These are phyloP conservation scores for Penium margaritaceum DNA, from an alignment of 139 green algal genomes.

Conservation along the genomic window DNA sequence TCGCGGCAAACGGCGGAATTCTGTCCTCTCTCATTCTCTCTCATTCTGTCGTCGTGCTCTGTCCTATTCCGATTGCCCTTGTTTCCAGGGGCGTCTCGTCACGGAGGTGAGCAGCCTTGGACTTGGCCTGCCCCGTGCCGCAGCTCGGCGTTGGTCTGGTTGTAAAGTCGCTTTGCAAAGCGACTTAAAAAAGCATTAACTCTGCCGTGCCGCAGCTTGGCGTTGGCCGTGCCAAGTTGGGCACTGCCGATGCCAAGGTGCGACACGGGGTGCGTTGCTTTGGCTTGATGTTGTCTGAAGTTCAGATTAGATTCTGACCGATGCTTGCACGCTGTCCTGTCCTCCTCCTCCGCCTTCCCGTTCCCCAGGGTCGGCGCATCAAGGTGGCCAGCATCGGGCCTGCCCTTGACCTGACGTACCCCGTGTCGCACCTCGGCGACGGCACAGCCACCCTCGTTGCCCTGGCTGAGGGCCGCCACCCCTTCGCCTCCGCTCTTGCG, in stretches of 20 bases:
- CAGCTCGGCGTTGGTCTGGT: no score
- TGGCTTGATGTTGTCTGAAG: no score
- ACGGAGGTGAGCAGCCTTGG: conserved; percentile 33
- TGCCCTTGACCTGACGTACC: conserved; percentile 84
- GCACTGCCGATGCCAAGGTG: conserved; percentile 65
- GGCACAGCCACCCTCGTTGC: conserved; percentile 59
- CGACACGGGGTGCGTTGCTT: conserved; percentile 74
- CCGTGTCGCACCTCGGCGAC: conserved; percentile 73
- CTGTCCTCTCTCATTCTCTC: no score
- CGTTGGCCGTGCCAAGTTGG: conserved; percentile 37
- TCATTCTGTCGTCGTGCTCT: no score
- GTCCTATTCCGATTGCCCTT: no score
- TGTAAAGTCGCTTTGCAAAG: no score
- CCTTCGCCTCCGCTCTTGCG: conserved; percentile 67
- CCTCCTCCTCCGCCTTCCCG: conserved; percentile 83
- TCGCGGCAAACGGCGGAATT: no score
- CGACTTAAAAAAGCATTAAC: conserved; percentile 83
- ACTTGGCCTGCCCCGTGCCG: no score
- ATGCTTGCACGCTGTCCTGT: conserved; percentile 76
- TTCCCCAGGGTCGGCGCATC: conserved; percentile 46
- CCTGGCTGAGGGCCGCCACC: conserved; percentile 52
- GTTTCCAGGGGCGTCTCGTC: no score
- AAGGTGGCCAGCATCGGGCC: conserved; percentile 70
- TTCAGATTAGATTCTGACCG: no score
- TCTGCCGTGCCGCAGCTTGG: conserved; percentile 46